Evolutionary conservation across 2,329 filamentous ascomycete species (phyloP).

Genomic region (Botrytis pseudocinerea): DNA sequence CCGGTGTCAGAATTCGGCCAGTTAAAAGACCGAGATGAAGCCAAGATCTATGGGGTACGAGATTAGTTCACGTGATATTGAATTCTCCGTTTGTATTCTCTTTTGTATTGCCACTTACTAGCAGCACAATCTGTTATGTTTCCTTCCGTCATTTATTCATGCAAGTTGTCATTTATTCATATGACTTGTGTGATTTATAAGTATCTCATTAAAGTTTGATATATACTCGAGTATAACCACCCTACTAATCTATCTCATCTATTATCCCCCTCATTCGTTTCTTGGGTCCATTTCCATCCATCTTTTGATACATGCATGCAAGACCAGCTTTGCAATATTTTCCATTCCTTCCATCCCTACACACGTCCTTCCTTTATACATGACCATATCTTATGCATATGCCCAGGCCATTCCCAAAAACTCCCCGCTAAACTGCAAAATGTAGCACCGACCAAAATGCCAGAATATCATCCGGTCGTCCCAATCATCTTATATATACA

Average conservation of each 20-base stretch:
- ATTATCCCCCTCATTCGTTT: not conserved
- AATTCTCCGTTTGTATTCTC: not conserved
- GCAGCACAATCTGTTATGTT: not conserved
- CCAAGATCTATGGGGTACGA: not conserved
- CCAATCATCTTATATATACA: not conserved
- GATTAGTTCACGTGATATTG: not conserved
- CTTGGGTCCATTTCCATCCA: not conserved
- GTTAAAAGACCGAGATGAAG: not conserved
- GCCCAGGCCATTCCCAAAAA: not conserved
- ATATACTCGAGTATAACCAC: not conserved
- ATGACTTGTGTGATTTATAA: not conserved
- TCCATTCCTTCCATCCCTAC: not conserved
- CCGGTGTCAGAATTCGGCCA: not conserved
- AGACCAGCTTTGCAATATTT: not conserved
- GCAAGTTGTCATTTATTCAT: not conserved
- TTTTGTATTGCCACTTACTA: not conserved
- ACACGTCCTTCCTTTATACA: not conserved
- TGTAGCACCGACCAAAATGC: not conserved
- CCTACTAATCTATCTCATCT: not conserved
- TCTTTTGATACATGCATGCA: not conserved
- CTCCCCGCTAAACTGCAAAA: slow-evolving; percentile 11
- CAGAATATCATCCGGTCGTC: not conserved
- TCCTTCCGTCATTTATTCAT: not conserved
- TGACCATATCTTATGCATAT: not conserved
- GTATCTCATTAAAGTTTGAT: not conserved